A percentile compares a stretch with the other conserved stretches of the same genome.
phyloP scores from a whole-genome alignment of 2,329 filamentous ascomycete species.

The Epichloe hybrida region DNA sequence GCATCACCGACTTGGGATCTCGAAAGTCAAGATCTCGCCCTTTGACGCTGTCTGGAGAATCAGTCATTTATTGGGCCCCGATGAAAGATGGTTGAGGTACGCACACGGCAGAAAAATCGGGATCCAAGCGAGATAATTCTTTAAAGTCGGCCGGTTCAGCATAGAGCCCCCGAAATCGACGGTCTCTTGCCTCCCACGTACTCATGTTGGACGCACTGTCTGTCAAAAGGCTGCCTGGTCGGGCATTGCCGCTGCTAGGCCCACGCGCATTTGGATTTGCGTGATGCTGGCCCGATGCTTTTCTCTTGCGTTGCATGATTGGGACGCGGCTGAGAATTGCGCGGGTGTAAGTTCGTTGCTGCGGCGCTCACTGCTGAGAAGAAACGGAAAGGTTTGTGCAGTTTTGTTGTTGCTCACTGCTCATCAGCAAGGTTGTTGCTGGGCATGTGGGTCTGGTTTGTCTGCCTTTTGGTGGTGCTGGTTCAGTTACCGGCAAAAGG shows the following conservation, averaged over 20 bases:
- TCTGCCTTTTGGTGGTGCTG: too few species aligned
- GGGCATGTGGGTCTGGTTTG: too few species aligned
- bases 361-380: too few species aligned
- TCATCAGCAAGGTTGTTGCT: too few species aligned
- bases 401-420: too few species aligned
- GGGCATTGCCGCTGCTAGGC: background rate
- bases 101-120: slow-evolving; percentile 29
- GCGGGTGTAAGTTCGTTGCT: too few species aligned
- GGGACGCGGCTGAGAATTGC: too few species aligned
- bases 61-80: background rate
- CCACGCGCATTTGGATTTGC: background rate
- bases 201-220: background rate
- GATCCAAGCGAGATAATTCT: slow-evolving; percentile 26
- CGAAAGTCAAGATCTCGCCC: slow-evolving; percentile 60
- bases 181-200: slow-evolving; percentile 8
- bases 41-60: slow-evolving; percentile 10
- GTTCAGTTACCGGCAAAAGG: too few species aligned
- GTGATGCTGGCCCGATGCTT: too few species aligned
- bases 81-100: slow-evolving; percentile 1
- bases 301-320: too few species aligned
- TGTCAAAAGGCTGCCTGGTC: background rate
- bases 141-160: slow-evolving; percentile 27
- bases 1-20: slow-evolving; percentile 63
- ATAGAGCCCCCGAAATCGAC: slow-evolving; percentile 27
- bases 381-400: too few species aligned